Conservation (phyloP, 2,329 filamentous ascomycete genomes). For the Verticillium alfalfae region DNA sequence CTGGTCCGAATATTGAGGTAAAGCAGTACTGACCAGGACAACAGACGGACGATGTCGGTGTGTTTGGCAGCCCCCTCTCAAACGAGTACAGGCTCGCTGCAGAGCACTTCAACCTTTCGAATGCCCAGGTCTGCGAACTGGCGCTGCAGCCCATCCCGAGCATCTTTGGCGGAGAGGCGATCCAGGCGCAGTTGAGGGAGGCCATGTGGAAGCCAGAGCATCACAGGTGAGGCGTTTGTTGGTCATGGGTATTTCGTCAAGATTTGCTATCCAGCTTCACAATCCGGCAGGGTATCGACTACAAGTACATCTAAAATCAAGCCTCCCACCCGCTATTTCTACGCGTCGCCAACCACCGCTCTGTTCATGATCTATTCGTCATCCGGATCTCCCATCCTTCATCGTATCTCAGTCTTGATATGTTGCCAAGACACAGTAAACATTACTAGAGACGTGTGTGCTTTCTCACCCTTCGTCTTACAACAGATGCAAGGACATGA, state of each 20-base stretch:
- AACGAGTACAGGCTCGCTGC: conserved; percentile 73
- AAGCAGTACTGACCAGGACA: background rate
- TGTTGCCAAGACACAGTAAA: background rate
- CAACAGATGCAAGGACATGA: background rate
- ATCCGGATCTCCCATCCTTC: background rate
- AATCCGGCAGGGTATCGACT: background rate
- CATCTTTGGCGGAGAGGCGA: conserved; percentile 61
- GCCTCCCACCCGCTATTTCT: background rate
- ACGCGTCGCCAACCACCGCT: background rate
- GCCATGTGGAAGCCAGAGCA: conserved; percentile 37
- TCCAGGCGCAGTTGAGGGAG: conserved; percentile 50
- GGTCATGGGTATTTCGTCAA: background rate
- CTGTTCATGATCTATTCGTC: background rate
- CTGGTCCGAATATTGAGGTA: background rate
- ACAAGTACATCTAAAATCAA: background rate
- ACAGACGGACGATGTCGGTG: conserved; percentile 78
- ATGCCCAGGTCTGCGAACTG: conserved; percentile 42
- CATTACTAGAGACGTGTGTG: background rate
- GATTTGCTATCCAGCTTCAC: background rate
- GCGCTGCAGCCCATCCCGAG: conserved; percentile 56
- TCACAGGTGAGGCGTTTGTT: background rate
- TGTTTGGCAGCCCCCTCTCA: conserved; percentile 71
- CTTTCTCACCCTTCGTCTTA: background rate
- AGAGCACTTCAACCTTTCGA: conserved; percentile 58
- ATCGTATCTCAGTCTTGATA: background rate